Evolutionary conservation across 768 basidiomycete genomes (phyloP).

Genomic region (Leccinum disarticulatum): DNA sequence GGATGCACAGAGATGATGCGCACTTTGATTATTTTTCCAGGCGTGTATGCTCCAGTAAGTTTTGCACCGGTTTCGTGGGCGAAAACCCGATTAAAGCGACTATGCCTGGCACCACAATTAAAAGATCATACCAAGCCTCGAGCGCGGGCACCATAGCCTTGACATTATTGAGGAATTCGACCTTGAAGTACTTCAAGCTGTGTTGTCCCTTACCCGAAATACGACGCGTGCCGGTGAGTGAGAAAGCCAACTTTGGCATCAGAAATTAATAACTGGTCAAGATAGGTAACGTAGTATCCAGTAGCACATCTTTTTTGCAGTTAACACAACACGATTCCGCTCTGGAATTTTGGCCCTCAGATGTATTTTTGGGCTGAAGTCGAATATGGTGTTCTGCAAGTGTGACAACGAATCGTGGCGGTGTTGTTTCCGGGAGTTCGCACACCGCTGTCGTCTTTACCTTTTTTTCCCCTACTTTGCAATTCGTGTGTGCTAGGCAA

Average conservation of each 20-base stretch:
- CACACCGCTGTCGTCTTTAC: slow-evolving; percentile 85
- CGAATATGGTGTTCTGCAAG: slow-evolving; percentile 68
- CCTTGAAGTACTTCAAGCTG: slow-evolving; percentile 58
- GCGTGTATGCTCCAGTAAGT: slow-evolving; percentile 61
- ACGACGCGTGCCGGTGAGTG: slow-evolving; percentile 69
- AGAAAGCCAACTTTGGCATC: slow-evolving; percentile 71
- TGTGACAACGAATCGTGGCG: slow-evolving; percentile 80
- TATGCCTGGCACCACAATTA: not conserved
- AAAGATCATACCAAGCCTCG: slow-evolving; percentile 70
- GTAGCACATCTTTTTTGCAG: slow-evolving; percentile 83
- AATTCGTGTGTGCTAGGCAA: slow-evolving; percentile 44
- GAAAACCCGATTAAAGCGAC: not conserved
- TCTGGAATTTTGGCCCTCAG: slow-evolving; percentile 38
- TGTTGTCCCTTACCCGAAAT: slow-evolving; percentile 66
- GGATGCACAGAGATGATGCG: slow-evolving; percentile 66
- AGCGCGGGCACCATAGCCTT: slow-evolving; percentile 77
- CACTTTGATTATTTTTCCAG: slow-evolving; percentile 85
- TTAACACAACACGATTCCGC: slow-evolving; percentile 78
- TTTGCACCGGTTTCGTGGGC: slow-evolving; percentile 65
- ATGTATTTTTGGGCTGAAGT: slow-evolving; percentile 29
- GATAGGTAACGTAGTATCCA: slow-evolving; percentile 77
- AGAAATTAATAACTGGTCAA: slow-evolving; percentile 51
- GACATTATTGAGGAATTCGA: slow-evolving; percentile 90
- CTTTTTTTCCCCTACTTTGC: slow-evolving; percentile 61
- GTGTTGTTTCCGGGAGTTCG: slow-evolving; percentile 63